Evolutionary conservation across 176 grass and related monocot genomes (phyloP).

Genomic region (Luzula sylvatica): DNA sequence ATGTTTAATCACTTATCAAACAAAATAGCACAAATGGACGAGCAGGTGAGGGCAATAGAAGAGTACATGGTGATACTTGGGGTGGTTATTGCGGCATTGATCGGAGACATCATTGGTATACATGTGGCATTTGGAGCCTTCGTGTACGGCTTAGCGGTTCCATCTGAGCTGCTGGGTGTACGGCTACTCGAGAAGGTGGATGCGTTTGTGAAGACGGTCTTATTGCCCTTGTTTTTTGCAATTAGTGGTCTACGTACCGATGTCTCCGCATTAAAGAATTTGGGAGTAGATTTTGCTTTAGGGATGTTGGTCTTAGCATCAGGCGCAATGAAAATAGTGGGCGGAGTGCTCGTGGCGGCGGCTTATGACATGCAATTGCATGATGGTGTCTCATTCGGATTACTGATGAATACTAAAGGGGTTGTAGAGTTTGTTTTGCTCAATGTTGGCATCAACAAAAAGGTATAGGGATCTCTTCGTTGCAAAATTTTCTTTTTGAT

Average conservation of each 20-base stretch:
- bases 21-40: background rate
- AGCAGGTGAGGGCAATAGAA: conserved; percentile 26
- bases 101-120: conserved; percentile 41
- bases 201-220: conserved; percentile 37
- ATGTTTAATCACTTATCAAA: conserved; percentile 20
- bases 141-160: conserved; percentile 56
- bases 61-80: conserved; percentile 43
- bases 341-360: conserved; percentile 17
- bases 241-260: conserved; percentile 51
- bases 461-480: conserved; percentile 11
- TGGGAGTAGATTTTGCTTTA: background rate
- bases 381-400: conserved; percentile 47
- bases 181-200: conserved; percentile 59
- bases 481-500: background rate
- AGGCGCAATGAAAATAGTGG: conserved; percentile 27
- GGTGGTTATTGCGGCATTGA: conserved; percentile 46
- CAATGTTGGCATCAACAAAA: conserved; percentile 55
- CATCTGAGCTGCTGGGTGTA: conserved; percentile 50
- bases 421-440: conserved; percentile 66
- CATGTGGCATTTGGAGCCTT: conserved; percentile 73
- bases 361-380: conserved; percentile 44
- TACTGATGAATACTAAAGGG: conserved; percentile 65
- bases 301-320: conserved; percentile 5
- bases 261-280: conserved; percentile 17
- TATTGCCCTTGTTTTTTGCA: conserved; percentile 64